Percentiles rank a stretch among this genome's conserved stretches.
Conservation (phyloP, 495 filamentous ascomycete genomes). For the Xylaria intraflava region DNA sequence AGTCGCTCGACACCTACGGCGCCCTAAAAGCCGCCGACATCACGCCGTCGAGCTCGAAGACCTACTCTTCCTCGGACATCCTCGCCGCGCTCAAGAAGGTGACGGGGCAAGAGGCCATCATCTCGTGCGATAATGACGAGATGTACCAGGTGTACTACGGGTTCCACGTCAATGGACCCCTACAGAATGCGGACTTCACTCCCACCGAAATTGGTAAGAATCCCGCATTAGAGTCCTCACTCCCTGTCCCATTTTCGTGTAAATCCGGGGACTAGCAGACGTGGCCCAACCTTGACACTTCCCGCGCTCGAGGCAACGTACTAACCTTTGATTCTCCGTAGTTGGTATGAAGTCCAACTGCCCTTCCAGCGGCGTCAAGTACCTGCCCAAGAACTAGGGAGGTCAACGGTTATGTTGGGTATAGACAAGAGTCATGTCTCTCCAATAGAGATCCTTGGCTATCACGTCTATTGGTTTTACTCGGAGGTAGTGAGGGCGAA, state of each 20-base stretch:
- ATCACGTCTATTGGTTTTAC: too few species aligned
- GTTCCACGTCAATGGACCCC: constrained; percentile 63
- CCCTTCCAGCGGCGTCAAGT: constrained; percentile 23
- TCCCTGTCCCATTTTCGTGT: not conserved
- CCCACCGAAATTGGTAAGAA: constrained; percentile 27
- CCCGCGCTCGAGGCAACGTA: not conserved
- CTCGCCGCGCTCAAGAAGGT: constrained; percentile 48
- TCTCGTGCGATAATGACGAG: constrained; percentile 51
- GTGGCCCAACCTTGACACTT: not conserved
- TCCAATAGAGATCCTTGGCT: too few species aligned
- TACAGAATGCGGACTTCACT: constrained; percentile 65
- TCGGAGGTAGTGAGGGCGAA: too few species aligned
- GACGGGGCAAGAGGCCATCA: constrained; percentile 55
- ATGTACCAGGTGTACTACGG: constrained; percentile 75
- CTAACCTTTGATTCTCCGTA: constrained; percentile 10
- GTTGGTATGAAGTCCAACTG: constrained; percentile 52
- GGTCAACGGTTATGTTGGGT: too few species aligned
- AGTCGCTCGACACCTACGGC: constrained; percentile 41
- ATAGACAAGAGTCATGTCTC: too few species aligned
- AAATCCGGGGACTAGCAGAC: not conserved
- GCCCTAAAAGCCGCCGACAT: constrained; percentile 56
- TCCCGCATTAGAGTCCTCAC: not conserved
- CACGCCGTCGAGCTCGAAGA: constrained; percentile 47
- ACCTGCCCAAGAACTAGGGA: constrained; percentile 25
- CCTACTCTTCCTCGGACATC: constrained; percentile 57